These are phyloP conservation scores for Trichoderma simmonsii DNA, from an alignment of 2,329 filamentous ascomycete species.

Conservation along the genomic window DNA sequence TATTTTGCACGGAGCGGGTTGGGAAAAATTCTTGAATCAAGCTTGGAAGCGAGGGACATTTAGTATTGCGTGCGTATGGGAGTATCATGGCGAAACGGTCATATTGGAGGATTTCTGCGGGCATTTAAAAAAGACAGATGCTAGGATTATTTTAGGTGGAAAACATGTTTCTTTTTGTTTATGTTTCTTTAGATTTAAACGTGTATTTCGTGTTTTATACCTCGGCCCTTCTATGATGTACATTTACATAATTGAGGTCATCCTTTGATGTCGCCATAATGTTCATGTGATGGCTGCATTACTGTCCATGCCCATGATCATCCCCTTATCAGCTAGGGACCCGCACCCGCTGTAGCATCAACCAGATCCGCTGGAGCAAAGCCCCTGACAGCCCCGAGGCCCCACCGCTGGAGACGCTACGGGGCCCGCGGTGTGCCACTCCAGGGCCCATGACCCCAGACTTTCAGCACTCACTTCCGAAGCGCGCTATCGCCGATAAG, in stretches of 20 bases:
- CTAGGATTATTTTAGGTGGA: background rate
- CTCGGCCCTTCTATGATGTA: background rate
- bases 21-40: background rate
- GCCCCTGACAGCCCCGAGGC: background rate
- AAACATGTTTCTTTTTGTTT: background rate
- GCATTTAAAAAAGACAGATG: background rate
- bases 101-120: background rate
- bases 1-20: background rate
- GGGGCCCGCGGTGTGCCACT: background rate
- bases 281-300: background rate
- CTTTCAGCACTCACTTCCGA: background rate
- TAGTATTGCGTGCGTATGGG: background rate
- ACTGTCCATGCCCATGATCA: background rate
- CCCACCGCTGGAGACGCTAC: constrained; percentile 6
- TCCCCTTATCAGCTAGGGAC: background rate
- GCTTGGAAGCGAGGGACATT: background rate
- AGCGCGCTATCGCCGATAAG: constrained; percentile 10
- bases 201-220: background rate
- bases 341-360: background rate
- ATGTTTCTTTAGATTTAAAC: background rate
- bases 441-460: background rate
- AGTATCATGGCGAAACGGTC: background rate
- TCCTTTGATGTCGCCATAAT: background rate
- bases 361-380: background rate
- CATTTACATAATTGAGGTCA: background rate